A percentile compares a stretch with the other conserved stretches of the same genome.
phyloP scores from a whole-genome alignment of 1,284 basidiomycete species.

The Tremellales sp. region DNA sequence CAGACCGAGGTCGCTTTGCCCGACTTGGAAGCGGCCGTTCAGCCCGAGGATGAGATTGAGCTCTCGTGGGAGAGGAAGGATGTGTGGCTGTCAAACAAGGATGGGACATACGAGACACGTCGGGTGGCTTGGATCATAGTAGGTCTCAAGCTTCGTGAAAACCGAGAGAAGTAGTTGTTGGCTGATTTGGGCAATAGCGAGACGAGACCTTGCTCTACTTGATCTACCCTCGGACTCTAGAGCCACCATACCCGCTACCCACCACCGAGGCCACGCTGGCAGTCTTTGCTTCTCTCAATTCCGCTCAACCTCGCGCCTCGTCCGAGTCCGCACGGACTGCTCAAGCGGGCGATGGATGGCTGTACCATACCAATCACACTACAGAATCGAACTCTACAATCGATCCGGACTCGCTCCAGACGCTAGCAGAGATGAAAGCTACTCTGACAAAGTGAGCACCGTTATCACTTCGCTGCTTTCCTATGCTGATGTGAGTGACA shows the following conservation, averaged over 20 bases:
- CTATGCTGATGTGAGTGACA: too few species aligned
- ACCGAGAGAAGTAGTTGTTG: background rate
- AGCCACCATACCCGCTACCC: conserved; percentile 5
- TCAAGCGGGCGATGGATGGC: background rate
- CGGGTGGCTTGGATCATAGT: conserved; percentile 32
- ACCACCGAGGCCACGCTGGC: conserved; percentile 1
- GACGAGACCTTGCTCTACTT: conserved; percentile 25
- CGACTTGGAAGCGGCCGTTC: conserved; percentile 27
- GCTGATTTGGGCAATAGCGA: conserved; percentile 17
- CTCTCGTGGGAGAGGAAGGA: conserved; percentile 15
- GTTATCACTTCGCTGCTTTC: background rate
- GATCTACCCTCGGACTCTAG: conserved; percentile 3
- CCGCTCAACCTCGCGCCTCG: background rate
- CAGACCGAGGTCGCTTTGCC: conserved; percentile 12
- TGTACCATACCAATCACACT: background rate
- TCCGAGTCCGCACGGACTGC: background rate
- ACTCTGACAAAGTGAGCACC: background rate
- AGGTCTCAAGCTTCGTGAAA: conserved; percentile 6
- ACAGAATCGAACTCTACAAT: background rate
- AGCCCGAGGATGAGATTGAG: conserved; percentile 12
- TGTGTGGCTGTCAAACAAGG: conserved; percentile 10
- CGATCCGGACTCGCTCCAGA: background rate
- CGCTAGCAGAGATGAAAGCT: background rate
- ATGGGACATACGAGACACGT: conserved; percentile 3
- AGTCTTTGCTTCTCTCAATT: conserved; percentile 3